Conservation (phyloP, 345 rosid species). For the Noccaea bulbosa region DNA sequence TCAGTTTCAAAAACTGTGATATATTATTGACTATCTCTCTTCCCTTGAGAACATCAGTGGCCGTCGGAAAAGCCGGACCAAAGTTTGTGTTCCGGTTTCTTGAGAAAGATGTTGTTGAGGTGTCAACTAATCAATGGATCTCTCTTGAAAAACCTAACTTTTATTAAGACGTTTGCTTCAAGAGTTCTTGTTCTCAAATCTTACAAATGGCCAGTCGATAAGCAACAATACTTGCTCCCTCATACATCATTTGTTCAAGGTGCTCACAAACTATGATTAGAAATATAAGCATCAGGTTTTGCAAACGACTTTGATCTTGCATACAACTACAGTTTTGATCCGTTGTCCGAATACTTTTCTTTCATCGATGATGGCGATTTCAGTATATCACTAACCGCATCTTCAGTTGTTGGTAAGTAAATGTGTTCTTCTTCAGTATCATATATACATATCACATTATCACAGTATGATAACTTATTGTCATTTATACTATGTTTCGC, state of each 20-base stretch:
- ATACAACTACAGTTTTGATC: conserved; percentile 86
- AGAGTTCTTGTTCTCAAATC: conserved; percentile 84
- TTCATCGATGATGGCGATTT: conserved; percentile 78
- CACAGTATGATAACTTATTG: too few relatives aligned
- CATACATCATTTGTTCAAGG: conserved; percentile 63
- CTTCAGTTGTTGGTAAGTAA: conserved; percentile 52
- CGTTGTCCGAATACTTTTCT: conserved; percentile 64
- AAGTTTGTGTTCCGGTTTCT: conserved; percentile 71
- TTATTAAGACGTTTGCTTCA: conserved; percentile 89
- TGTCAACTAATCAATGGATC: conserved; percentile 70
- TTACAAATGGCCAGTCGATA: conserved; percentile 72
- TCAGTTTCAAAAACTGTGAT: conserved; percentile 51
- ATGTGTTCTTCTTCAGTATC: too few relatives aligned
- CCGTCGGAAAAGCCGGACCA: conserved; percentile 48
- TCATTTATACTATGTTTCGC: too few relatives aligned
- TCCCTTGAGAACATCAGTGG: conserved; percentile 74
- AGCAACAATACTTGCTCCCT: conserved; percentile 53
- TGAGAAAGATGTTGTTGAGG: conserved; percentile 55
- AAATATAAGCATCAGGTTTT: conserved; percentile 82
- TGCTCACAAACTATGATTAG: conserved; percentile 86
- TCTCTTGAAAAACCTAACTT: conserved; percentile 63
- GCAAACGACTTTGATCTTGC: conserved; percentile 68
- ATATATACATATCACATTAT: too few relatives aligned
- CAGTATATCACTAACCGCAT: conserved; percentile 75
- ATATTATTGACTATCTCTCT: conserved; percentile 65